Base-by-base conservation (phyloP, 108 stramenopile species). In the Schizochytrium sp. region DNA sequence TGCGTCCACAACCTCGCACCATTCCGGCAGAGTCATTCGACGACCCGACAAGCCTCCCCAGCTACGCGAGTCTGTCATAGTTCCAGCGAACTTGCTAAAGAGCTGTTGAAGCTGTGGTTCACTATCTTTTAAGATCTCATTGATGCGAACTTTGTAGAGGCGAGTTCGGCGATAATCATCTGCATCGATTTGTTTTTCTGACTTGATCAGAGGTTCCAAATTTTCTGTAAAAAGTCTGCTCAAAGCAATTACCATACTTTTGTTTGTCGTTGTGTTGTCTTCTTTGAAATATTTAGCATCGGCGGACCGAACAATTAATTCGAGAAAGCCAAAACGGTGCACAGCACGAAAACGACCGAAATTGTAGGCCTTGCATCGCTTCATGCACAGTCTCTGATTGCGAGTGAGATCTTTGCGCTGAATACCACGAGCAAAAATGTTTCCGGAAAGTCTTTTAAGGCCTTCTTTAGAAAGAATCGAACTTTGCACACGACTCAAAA, bases 1-100 rank as follows among this genome's bases (percentile, higher is more conserved):
- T 5, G 47, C 49, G 76, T 55, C 5, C 13, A 83, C 50, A 47
- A 83, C 50, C 45, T 47, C 45, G 55, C 19, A 83, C 76, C 76
- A 83, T 10, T 83, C 76, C 15, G 76, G 76, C 15, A 83, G 76
- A n/a, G 76, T 55, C 76, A 83, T 55, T 17, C 76, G 76, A 13
- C 53, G 49, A 10, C 53, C 50, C 28, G 76, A 55, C 10, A 55
- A 38, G 38, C 76, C 76, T 47, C 76, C 76, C 76, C 76, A 83
- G 17, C 28, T 5, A 10, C 50, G 10, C 2, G 50, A 55, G 47
- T 83, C 76, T 7, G 50, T 17, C 15, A 38, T 38, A 50, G 38
- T 49, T 55, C 76, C 76, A 2, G 76, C 76, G 53, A 38, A 40
- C 53, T 38, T 83, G 15, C 40, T 55, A 40, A 83, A 83, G 38